A percentile compares a stretch with the other conserved stretches of the same genome.
Evolutionary conservation across 1,139 yeast species (phyloP).

Genomic region (Arxiozyma telluris): DNA sequence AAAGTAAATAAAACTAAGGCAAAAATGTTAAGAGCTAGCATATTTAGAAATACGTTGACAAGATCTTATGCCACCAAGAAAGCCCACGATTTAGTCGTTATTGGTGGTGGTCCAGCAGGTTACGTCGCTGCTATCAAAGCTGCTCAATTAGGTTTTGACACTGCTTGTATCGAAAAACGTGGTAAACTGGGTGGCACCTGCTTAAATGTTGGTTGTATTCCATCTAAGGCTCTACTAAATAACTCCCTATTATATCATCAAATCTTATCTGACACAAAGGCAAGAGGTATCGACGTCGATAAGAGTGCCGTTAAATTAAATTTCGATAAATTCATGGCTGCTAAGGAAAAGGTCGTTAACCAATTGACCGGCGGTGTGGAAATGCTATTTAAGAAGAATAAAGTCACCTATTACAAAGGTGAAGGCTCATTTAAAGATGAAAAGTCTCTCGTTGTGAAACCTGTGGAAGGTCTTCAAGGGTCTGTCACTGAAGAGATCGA

Average conservation of each 20-base stretch:
- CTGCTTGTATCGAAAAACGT: constrained; percentile 96
- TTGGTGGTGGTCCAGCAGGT: constrained; percentile 99
- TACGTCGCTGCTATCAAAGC: constrained; percentile 98
- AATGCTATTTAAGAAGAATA: constrained; percentile 89
- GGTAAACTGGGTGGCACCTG: constrained; percentile 97
- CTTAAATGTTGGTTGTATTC: constrained; percentile 96
- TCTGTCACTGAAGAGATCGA: constrained; percentile 37
- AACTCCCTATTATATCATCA: constrained; percentile 90
- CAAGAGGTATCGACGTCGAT: constrained; percentile 81
- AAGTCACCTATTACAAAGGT: constrained; percentile 92
- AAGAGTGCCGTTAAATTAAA: constrained; percentile 61
- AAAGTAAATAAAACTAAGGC: not conserved
- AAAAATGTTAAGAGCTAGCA: constrained; percentile 1
- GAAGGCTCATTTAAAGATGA: constrained; percentile 81
- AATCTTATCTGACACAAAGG: constrained; percentile 72
- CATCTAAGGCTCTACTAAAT: constrained; percentile 91
- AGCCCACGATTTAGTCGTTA: constrained; percentile 75
- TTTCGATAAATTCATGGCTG: constrained; percentile 73
- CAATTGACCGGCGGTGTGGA: constrained; percentile 92
- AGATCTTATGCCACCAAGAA: constrained; percentile 14
- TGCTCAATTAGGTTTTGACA: constrained; percentile 88
- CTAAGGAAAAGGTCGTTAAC: constrained; percentile 83
- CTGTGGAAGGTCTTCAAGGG: constrained; percentile 76
- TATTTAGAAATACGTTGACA: constrained; percentile 1
- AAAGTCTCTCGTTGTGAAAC: constrained; percentile 67